Evolutionary conservation across 2,329 filamentous ascomycete genomes (phyloP).

Genomic region (Ophiostoma novo-ulmi): DNA sequence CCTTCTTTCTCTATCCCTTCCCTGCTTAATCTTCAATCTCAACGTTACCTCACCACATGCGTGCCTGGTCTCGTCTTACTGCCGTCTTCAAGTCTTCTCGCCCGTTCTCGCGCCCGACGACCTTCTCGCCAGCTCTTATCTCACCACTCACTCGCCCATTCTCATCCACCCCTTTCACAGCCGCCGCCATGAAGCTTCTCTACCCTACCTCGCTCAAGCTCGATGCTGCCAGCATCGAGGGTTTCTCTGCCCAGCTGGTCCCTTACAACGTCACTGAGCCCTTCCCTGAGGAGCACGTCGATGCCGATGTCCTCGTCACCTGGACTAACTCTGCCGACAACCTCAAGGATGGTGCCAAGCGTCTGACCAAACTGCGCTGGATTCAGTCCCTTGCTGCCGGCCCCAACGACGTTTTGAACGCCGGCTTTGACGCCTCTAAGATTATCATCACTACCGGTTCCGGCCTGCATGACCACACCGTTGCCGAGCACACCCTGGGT

Average conservation of each 20-base stretch:
- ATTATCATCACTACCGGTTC: slow-evolving; percentile 42
- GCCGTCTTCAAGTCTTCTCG: background rate
- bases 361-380: slow-evolving; percentile 43
- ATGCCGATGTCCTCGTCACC: slow-evolving; percentile 44
- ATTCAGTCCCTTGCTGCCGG: slow-evolving; percentile 48
- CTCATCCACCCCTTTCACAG: background rate
- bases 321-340: slow-evolving; percentile 43
- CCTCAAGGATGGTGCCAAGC: slow-evolving; percentile 41
- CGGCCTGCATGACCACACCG: slow-evolving; percentile 45
- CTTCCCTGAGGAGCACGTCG: slow-evolving; percentile 41
- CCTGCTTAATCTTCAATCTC: background rate
- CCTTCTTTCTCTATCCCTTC: background rate
- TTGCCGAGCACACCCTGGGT: slow-evolving; percentile 46
- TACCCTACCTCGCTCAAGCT: slow-evolving; percentile 31
- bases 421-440: slow-evolving; percentile 40
- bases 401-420: slow-evolving; percentile 46
- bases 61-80: slow-evolving; percentile 15
- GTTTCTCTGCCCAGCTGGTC: slow-evolving; percentile 31
- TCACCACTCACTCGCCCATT: background rate
- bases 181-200: slow-evolving; percentile 29
- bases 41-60: slow-evolving; percentile 13
- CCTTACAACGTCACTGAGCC: slow-evolving; percentile 38
- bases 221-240: slow-evolving; percentile 27
- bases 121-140: slow-evolving; percentile 6
- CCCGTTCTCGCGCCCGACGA: background rate